Evolutionary conservation across 495 filamentous ascomycete species (phyloP).

Genomic region (Rostrohypoxylon terebratum): DNA sequence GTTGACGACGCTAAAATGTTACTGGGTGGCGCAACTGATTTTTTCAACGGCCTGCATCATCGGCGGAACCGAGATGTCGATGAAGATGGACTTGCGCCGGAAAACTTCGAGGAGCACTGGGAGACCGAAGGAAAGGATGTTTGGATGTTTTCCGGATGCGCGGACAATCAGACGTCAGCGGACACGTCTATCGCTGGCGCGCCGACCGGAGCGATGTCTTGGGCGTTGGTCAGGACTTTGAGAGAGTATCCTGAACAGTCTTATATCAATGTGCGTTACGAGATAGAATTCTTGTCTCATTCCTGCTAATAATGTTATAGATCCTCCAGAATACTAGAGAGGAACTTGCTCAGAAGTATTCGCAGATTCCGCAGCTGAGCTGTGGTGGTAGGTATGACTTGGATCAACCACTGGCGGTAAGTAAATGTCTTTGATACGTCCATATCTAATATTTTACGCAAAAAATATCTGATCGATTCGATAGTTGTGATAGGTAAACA

Average conservation of each 20-base stretch:
- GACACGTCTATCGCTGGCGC: conserved; percentile 67
- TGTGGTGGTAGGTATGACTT: conserved; percentile 60
- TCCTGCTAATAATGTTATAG: conserved; percentile 41
- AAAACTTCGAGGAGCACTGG: conserved; percentile 66
- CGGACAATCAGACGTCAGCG: conserved; percentile 70
- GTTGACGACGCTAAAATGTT: conserved; percentile 65
- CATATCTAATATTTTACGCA: neutral
- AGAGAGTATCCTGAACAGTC: conserved; percentile 61
- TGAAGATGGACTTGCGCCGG: conserved; percentile 63
- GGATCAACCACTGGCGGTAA: conserved; percentile 55
- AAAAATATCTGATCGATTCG: neutral
- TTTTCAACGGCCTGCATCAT: conserved; percentile 65
- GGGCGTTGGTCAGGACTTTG: conserved; percentile 67
- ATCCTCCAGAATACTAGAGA: conserved; percentile 62
- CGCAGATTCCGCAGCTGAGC: conserved; percentile 67
- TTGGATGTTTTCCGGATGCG: conserved; percentile 71
- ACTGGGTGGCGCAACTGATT: conserved; percentile 65
- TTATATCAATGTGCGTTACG: conserved; percentile 60
- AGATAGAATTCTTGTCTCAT: neutral
- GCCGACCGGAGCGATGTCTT: conserved; percentile 69
- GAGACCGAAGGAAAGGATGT: conserved; percentile 65
- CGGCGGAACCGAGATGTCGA: conserved; percentile 52
- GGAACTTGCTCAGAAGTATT: conserved; percentile 60
- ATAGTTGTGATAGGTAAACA: neutral
- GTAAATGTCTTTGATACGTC: conserved; percentile 27